Evolutionary conservation across 495 filamentous ascomycete species (phyloP), one percentile per base, ranked within the genome.

Genomic region (Tuber magnatum): DNA sequence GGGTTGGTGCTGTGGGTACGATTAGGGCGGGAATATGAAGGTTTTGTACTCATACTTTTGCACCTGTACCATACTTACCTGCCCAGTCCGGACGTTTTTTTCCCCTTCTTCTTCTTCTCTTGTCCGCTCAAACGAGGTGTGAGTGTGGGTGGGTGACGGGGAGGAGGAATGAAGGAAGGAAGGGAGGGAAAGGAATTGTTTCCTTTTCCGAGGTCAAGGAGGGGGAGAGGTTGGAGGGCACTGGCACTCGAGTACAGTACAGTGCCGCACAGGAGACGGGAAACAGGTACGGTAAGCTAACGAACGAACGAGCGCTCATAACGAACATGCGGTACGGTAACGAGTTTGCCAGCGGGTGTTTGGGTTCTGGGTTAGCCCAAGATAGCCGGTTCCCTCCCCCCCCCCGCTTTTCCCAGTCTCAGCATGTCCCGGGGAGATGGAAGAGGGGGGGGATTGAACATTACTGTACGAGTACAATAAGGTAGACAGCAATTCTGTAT

Each of bases 131-230:
- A 51, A 20, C 9, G 68, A 14, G 72, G 56, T 77, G 71, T 43
- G 41, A 68, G 61, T 76, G 65, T 14, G 39, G 35, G 71, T 38
- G 32, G n/a, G n/a, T n/a, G n/a, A n/a, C n/a, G n/a, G 43, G 39
- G 20, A 39, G 61, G 73, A 79, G 71, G 68, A 73, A 76, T 40
- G 39, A 71, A 74, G 73, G n/a, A n/a, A 68, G 68, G 43, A 69
- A 24, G 68, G 68, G 71, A 74, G 73, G 43, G 71, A 73, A 69
- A 70, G 69, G 72, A 61, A 61, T 44, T 76, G 72, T 71, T 51
- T 44, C 71, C n/a, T 77, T 28, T 61, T 61, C n/a, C n/a, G 51
- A n/a, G 51, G 51, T 61, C 51, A 32, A 61, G 51, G n/a, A 61
- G 51, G 51, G 51, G 51, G 51, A 56, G 51, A 24, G 51, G 51